Evolutionary conservation across 306 rosid genomes (phyloP).

Genomic region (Nissolia schottii): DNA sequence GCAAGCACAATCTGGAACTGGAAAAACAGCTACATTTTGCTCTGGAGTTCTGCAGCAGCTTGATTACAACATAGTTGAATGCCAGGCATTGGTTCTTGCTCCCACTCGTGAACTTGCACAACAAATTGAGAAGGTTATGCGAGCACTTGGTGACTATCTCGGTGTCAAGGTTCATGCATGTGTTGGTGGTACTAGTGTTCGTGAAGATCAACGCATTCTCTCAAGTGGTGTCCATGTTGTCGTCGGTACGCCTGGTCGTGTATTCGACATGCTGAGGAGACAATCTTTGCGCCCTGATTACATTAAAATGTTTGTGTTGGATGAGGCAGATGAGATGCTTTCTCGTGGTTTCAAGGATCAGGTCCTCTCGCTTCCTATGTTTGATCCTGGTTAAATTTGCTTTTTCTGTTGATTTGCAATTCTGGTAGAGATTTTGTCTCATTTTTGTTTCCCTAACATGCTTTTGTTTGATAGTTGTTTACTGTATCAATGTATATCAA

Average conservation of each 20-base stretch:
- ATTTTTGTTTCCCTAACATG: too few species aligned
- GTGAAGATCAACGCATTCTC: constrained; percentile 58
- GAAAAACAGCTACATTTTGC: constrained; percentile 75
- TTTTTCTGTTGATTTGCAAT: neutral
- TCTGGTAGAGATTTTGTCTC: neutral
- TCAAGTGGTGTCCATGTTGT: constrained; percentile 64
- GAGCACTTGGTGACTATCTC: constrained; percentile 66
- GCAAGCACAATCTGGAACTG: too few species aligned
- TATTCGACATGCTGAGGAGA: too few species aligned
- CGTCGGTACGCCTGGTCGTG: constrained; percentile 71
- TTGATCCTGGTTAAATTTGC: neutral
- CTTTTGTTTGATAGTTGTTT: too few species aligned
- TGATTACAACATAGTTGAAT: constrained; percentile 54
- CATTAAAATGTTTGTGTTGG: too few species aligned
- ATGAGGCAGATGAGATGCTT: too few species aligned
- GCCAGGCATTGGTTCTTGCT: constrained; percentile 77
- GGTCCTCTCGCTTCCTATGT: constrained; percentile 29
- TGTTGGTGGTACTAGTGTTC: too few species aligned
- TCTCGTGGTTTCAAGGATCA: constrained; percentile 86
- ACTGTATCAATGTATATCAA: neutral
- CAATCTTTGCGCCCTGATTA: too few species aligned
- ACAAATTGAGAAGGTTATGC: constrained; percentile 76
- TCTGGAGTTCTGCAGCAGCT: constrained; percentile 77
- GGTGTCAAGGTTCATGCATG: constrained; percentile 83
- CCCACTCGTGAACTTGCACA: constrained; percentile 80